Conservation (phyloP, 306 rosid genomes). For the Herpetospermum pedunculosum region DNA sequence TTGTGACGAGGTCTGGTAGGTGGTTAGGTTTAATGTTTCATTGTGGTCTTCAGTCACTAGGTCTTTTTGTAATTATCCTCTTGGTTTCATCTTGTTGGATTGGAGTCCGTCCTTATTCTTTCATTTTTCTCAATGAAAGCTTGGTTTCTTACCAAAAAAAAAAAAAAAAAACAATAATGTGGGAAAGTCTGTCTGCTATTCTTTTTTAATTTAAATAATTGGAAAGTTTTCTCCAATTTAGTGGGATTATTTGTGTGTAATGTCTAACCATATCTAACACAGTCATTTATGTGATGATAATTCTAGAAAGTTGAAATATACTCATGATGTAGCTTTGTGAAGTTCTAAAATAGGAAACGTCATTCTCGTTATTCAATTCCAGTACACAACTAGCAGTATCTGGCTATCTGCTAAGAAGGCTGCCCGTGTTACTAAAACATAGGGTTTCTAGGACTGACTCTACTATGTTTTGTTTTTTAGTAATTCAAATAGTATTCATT, state of each 20-base stretch:
- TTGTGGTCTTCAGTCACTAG: too few relatives aligned
- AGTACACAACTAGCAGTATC: background rate
- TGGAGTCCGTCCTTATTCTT: too few relatives aligned
- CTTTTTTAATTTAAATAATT: background rate
- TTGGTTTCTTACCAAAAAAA: too few relatives aligned
- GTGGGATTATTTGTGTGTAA: background rate
- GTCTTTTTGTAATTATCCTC: too few relatives aligned
- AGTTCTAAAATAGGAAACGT: background rate
- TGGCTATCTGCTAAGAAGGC: background rate
- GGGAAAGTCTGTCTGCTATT: background rate
- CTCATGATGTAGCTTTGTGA: background rate
- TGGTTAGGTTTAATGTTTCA: too few relatives aligned
- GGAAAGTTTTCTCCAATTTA: background rate
- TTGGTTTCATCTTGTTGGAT: too few relatives aligned
- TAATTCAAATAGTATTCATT: background rate
- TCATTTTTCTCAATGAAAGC: too few relatives aligned
- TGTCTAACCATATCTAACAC: background rate
- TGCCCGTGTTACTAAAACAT: background rate
- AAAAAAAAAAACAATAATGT: background rate
- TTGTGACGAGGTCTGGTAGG: too few relatives aligned
- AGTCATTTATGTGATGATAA: background rate
- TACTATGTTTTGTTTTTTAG: background rate
- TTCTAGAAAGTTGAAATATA: background rate
- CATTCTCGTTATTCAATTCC: background rate
- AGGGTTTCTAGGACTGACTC: background rate